Evolutionary conservation across 805 yeast species (phyloP).

Genomic region (Aciculoconidium aculeatum): DNA sequence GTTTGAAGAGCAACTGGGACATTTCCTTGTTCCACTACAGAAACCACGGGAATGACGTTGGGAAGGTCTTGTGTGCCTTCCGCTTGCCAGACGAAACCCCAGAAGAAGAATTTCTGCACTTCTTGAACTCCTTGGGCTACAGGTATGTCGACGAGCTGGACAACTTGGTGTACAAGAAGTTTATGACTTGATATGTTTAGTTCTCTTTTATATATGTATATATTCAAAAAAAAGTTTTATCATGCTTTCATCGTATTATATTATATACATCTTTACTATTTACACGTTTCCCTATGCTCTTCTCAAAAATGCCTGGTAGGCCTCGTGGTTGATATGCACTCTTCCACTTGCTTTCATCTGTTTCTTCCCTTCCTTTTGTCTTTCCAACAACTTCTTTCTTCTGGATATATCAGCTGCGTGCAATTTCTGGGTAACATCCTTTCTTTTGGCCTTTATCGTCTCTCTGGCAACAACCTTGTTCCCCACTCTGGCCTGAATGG

Average conservation of each 20-base stretch:
- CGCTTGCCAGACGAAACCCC: conserved; percentile 69
- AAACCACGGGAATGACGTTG: conserved; percentile 94
- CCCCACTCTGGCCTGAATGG: conserved; percentile 84
- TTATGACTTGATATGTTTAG: conserved; percentile 38
- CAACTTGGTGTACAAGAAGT: conserved; percentile 78
- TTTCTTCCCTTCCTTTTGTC: conserved; percentile 93
- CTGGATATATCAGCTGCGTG: conserved; percentile 93
- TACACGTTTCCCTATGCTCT: conserved; percentile 8
- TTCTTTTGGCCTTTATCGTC: conserved; percentile 87
- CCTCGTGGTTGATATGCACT: conserved; percentile 74
- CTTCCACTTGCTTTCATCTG: conserved; percentile 74
- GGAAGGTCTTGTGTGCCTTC: conserved; percentile 86
- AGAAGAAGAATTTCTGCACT: conserved; percentile 56
- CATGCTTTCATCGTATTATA: no score
- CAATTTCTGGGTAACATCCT: conserved; percentile 88
- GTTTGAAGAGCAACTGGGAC: conserved; percentile 78
- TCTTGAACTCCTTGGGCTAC: conserved; percentile 71
- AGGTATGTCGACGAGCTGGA: conserved; percentile 75
- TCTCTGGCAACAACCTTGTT: conserved; percentile 82
- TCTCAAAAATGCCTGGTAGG: conserved; percentile 75
- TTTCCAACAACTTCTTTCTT: conserved; percentile 77
- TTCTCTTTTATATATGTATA: no score
- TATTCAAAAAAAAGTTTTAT: no score
- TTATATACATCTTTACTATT: no score
- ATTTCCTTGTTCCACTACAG: conserved; percentile 93